Conservation (phyloP, 2,329 filamentous ascomycete species). For the Diaporthe sp. region DNA sequence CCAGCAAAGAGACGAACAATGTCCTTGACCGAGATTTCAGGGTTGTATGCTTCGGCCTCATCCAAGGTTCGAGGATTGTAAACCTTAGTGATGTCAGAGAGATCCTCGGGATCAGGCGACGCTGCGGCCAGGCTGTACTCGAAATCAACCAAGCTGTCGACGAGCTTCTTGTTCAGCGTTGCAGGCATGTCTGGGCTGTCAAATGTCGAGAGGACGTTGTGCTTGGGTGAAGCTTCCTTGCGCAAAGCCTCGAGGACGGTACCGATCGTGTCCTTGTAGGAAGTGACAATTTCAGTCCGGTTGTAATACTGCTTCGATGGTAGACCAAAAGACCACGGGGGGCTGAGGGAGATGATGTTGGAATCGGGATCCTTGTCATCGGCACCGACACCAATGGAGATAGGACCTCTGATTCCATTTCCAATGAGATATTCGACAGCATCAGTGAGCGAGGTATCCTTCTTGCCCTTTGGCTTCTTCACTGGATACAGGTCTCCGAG, state of each 20-base stretch:
- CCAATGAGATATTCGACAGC: constrained; percentile 59
- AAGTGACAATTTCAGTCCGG: constrained; percentile 64
- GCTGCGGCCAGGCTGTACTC: constrained; percentile 43
- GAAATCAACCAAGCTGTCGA: constrained; percentile 45
- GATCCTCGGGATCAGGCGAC: constrained; percentile 42
- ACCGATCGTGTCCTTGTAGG: constrained; percentile 63
- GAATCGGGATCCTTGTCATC: constrained; percentile 59
- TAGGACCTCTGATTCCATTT: constrained; percentile 54
- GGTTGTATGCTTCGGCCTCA: constrained; percentile 40
- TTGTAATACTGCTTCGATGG: constrained; percentile 74
- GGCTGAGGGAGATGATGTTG: constrained; percentile 55
- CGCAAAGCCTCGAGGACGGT: constrained; percentile 51
- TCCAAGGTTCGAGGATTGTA: constrained; percentile 41
- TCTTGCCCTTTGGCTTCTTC: constrained; percentile 23
- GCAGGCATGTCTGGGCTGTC: constrained; percentile 46
- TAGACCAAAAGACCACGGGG: constrained; percentile 68
- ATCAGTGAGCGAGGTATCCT: constrained; percentile 48
- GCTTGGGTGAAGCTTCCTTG: constrained; percentile 13
- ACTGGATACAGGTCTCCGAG: constrained; percentile 55
- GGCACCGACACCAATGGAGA: constrained; percentile 57
- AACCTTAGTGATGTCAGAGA: constrained; percentile 41
- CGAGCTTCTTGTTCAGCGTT: constrained; percentile 47
- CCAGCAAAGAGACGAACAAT: constrained; percentile 39
- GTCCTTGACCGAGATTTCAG: constrained; percentile 41
- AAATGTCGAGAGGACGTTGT: constrained; percentile 42